phyloP scores from a whole-genome alignment of 306 rosid species.

The Cyclanthera cordifolia region DNA sequence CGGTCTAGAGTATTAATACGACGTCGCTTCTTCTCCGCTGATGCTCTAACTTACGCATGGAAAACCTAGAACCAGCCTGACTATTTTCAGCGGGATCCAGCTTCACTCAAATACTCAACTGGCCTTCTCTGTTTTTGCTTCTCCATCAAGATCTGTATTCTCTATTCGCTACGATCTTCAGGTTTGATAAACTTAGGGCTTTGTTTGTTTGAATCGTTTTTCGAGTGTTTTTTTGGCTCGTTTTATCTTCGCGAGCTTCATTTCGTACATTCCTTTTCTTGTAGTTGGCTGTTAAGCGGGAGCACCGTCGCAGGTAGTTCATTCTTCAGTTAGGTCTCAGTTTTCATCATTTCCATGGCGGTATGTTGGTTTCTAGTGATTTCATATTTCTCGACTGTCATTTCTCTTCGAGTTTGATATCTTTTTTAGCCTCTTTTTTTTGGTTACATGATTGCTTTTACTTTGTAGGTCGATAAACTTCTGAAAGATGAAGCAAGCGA shows the following conservation, averaged over 20 bases:
- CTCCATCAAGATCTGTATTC: too few relatives aligned
- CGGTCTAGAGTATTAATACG: too few relatives aligned
- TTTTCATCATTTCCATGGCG: conserved; percentile 31
- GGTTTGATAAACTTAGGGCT: too few relatives aligned
- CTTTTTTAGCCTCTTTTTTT: not conserved
- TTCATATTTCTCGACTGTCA: not conserved
- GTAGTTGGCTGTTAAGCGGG: not conserved
- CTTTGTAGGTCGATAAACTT: conserved; percentile 44
- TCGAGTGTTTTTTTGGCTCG: not conserved
- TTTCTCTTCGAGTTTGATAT: not conserved
- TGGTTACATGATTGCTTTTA: conserved; percentile 12
- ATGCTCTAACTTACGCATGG: too few relatives aligned
- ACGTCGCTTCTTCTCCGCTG: too few relatives aligned
- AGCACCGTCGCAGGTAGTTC: not conserved
- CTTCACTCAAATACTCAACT: too few relatives aligned
- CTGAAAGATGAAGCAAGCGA: conserved; percentile 89
- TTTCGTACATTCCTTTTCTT: not conserved
- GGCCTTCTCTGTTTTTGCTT: too few relatives aligned
- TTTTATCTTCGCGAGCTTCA: not conserved
- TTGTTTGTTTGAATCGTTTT: not conserved
- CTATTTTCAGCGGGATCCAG: too few relatives aligned
- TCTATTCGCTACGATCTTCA: too few relatives aligned
- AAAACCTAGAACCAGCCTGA: too few relatives aligned
- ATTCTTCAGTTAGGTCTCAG: conserved; percentile 17
- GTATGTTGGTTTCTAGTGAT: conserved; percentile 30